Base-by-base conservation (phyloP, 2,329 filamentous ascomycete species). In the Colletotrichum orchidophilum region DNA sequence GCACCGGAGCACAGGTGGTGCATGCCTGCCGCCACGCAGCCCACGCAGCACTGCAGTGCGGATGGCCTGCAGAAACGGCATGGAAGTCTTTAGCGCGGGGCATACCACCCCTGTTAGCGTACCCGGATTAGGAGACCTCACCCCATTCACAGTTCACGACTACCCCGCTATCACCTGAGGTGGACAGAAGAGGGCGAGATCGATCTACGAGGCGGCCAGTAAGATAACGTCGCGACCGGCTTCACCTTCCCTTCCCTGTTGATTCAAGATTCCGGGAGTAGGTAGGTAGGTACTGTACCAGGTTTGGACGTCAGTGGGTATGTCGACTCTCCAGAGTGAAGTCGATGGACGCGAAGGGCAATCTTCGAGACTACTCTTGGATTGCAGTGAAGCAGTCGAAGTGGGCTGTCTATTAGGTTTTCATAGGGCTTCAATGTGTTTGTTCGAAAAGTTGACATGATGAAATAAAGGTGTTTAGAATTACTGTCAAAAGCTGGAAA, bases 61-160 rank as follows among this genome's bases (percentile, higher is more conserved):
- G 18, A 46, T 46, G 39, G 39, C n/a, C 50, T 63, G 57, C 63
- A 57, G 27, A 59, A 39, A 26, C 49, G 60, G 49, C 49, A 35
- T 46, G 49, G 42, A 52, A 65, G 33, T 71, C 18, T 59, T 59
- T 69, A 71, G 69, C 69, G 64, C 69, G 64, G 69, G 69, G 69
- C 54, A 68, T 13, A n/a, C 42, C 8, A 46, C 53, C 68, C 68
- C 58, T 60, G 64, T 27, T 68, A 59, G 58, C 42, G 69, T 42
- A 21, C n/a, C 42, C 64, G 24, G 33, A 70, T 59, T 59, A 42
- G 52, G 68, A 71, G 62, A 58, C 33, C 64, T 71, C 69, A 68
- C 69, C 64, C 58, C 68, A 71, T 68, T 68, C 64, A 59, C 64
- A 68, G 63, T 71, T 71, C 64, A 58, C 21, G 26, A 39, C 26